These are phyloP conservation scores for Torulaspora pretoriensis DNA, from an alignment of 1,139 yeast species.

Conservation along the genomic window DNA sequence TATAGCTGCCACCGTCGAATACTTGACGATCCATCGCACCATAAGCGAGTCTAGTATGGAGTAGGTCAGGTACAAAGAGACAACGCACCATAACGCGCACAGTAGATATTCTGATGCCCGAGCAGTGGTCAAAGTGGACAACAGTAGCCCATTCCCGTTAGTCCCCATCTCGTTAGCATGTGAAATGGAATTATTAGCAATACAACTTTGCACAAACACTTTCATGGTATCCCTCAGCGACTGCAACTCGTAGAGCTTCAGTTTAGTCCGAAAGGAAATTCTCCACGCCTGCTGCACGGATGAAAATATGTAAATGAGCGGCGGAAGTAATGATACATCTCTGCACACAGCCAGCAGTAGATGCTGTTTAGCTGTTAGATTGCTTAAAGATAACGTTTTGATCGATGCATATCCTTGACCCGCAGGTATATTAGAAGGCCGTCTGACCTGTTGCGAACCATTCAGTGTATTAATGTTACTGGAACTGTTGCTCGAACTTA, in stretches of 20 bases:
- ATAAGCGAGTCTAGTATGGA: slow-evolving; percentile 84
- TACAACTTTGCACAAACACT: slow-evolving; percentile 39
- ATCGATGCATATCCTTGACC: slow-evolving; percentile 26
- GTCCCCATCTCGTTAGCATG: slow-evolving; percentile 23
- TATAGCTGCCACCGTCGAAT: slow-evolving; percentile 83
- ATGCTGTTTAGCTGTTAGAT: slow-evolving; percentile 69
- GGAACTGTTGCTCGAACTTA: slow-evolving; percentile 5
- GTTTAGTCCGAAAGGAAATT: slow-evolving; percentile 22
- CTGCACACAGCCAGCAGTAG: slow-evolving; percentile 67
- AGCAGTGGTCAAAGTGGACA: slow-evolving; percentile 47
- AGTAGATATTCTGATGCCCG: slow-evolving; percentile 66
- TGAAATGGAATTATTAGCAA: slow-evolving; percentile 31
- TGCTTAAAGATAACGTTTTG: slow-evolving; percentile 31
- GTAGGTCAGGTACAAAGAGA: slow-evolving; percentile 78
- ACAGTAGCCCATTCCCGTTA: slow-evolving; percentile 15
- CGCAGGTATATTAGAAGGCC: slow-evolving; percentile 6
- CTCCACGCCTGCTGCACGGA: slow-evolving; percentile 50
- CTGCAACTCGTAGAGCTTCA: slow-evolving; percentile 33
- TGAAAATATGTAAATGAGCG: slow-evolving; percentile 52
- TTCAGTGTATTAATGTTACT: slow-evolving; percentile 1
- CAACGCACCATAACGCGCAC: slow-evolving; percentile 79
- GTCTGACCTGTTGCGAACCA: slow-evolving; percentile 2
- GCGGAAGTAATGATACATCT: slow-evolving; percentile 66
- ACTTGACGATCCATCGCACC: slow-evolving; percentile 90
- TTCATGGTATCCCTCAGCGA: slow-evolving; percentile 35